Base-by-base conservation (phyloP, 768 basidiomycete genomes). In the Phylloporus sp. region DNA sequence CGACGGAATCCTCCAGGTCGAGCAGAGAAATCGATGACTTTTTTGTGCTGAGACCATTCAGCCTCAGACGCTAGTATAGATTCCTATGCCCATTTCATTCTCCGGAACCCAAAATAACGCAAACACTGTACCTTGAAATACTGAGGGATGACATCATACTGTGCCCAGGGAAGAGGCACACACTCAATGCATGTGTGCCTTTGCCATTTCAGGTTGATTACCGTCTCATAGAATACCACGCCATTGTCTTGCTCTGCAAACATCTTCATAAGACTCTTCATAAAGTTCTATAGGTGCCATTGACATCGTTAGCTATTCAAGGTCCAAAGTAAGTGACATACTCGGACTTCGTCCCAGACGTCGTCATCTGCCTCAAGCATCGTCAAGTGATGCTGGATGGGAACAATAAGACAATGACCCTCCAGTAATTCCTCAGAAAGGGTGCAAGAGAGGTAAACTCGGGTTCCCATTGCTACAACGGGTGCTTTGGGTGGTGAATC, bases 31-130 rank as follows among this genome's bases (percentile, higher is more conserved):
- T 95, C 91, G 58, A 99, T 97, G 46, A 97, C 73, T 64, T 97
- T 97, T 67, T 91, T 94, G 73, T 99, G 95, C 62, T 97, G 93
- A 6, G 95, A 94, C 97, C 97, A 99, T 72, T 98, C 97, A 6
- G 86, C 79, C 66, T 97, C 97, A 3, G 93, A 95, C 36, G 87
- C 79, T 16, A 95, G 70, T 57, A 99, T 95, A 1, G 92, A 93
- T 83, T 98, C 95, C 88, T 92, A 51, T 11, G 12, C 9, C 41
- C 12, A 5, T 32, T 39, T 63, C 52, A 66, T 18, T 49, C 31
- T 12, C 32, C 27, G 15, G 16, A 59, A 32, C 31, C 22, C 34
- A 29, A 50, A 39, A 11, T 3, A 27, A 26, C 13, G 6, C 2
- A 6, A 38, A 24, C 27, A 29, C 38, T 7, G 36, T 66, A 88